Evolutionary conservation across 768 basidiomycete genomes (phyloP).

Genomic region (Pisolithus tinctorius): DNA sequence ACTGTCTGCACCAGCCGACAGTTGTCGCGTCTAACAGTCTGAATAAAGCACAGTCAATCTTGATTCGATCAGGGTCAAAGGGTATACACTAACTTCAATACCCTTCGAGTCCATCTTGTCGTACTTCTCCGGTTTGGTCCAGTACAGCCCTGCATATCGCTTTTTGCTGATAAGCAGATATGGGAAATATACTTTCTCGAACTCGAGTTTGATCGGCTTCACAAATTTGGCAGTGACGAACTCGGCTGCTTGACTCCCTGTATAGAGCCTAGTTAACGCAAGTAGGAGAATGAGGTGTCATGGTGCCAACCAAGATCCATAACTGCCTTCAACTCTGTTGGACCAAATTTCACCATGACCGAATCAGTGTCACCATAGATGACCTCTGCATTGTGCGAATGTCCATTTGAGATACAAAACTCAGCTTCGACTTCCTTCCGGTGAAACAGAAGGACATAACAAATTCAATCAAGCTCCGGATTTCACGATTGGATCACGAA

Average conservation of each 20-base stretch:
- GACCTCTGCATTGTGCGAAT: constrained; percentile 82
- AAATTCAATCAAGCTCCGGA: neutral
- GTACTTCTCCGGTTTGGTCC: constrained; percentile 92
- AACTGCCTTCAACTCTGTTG: constrained; percentile 74
- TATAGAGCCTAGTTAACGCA: neutral
- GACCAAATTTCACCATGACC: constrained; percentile 97
- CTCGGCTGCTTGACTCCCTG: constrained; percentile 89
- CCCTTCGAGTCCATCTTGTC: constrained; percentile 99
- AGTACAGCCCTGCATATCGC: constrained; percentile 96
- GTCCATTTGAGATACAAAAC: constrained; percentile 81
- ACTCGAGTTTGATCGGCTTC: constrained; percentile 96
- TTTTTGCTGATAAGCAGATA: constrained; percentile 98
- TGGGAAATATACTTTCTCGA: constrained; percentile 98
- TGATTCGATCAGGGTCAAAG: neutral
- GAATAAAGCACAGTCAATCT: neutral
- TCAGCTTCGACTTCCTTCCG: constrained; percentile 80
- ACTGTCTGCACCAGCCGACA: constrained; percentile 98
- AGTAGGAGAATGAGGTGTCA: neutral
- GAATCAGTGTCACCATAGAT: constrained; percentile 99
- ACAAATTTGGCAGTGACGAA: constrained; percentile 88
- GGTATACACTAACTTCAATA: constrained; percentile 67
- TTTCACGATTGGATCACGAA: constrained; percentile 19
- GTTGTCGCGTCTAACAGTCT: constrained; percentile 98
- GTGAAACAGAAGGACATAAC: too few species aligned
- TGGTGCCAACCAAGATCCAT: constrained; percentile 76